Evolutionary conservation across 1,284 basidiomycete genomes (phyloP), one percentile per base, ranked within the genome.

Genomic region (Naganishia sp.): DNA sequence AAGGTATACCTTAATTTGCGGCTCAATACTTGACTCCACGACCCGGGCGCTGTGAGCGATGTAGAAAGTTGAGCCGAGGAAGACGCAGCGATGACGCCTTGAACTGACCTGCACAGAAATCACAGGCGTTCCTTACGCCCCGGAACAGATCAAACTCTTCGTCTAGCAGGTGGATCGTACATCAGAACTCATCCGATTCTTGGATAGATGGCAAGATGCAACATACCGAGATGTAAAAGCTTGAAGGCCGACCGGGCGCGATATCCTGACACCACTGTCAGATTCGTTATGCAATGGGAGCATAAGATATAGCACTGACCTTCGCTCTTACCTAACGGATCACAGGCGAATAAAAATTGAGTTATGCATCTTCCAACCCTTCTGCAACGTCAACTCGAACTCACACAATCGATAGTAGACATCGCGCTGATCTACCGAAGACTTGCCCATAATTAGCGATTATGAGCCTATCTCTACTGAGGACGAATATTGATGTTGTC

Each of bases 231-330:
- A 65, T 78, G 78, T 1, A 80, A 62, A 6, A 82, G 78, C 72
- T 85, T 85, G 76, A 82, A 85, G 0, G 84, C 84, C 15, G 84
- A 85, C 11, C 84, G 77, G 2, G 84, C 84, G 54, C 84, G 78
- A 70, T 84, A 85, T 6, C 82, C 82, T 75, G 28, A 5, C 72
- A 3, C 17, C 23, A 25, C 45, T 39, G 23, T 18, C 31, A 9
- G 57, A 47, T 13, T 43, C 28, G 35, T 6, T 28, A 23, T 23
- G 28, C 28, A 28, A 5, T 28, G 3, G 28, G 28, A 28, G 28
- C 28, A 28, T 28, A 28, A 2, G 45, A 42, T 17, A 9, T 2
- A 15, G 21, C 17, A 68, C 67, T 25, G 18, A 74, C 70, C 72
- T 60, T 73, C 71, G 41, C 75, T 76, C 70, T 77, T 78, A 56